Evolutionary conservation across 108 stramenopile genomes (phyloP).

Genomic region (Cylindrotheca fusiformis): DNA sequence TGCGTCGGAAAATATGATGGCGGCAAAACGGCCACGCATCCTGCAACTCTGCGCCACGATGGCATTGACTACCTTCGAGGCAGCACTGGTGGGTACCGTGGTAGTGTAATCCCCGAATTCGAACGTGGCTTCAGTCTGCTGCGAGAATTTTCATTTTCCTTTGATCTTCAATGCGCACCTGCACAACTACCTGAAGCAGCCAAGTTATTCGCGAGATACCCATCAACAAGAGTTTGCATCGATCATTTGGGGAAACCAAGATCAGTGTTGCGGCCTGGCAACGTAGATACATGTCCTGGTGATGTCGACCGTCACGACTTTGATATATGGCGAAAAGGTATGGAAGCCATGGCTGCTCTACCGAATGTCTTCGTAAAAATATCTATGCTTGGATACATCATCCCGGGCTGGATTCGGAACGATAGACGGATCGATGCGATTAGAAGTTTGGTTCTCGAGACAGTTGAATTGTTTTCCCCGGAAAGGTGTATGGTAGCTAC

Average conservation of each 20-base stretch:
- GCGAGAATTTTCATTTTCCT: slow-evolving; percentile 47
- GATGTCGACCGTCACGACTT: too few species aligned
- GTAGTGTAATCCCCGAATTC: slow-evolving; percentile 38
- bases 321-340: slow-evolving; percentile 54
- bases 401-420: slow-evolving; percentile 74
- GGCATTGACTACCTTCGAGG: slow-evolving; percentile 60
- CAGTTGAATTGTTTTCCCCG: slow-evolving; percentile 60
- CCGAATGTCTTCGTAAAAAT: slow-evolving; percentile 74
- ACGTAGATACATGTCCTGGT: neutral
- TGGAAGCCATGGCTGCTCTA: slow-evolving; percentile 57
- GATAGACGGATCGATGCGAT: slow-evolving; percentile 34
- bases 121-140: slow-evolving; percentile 64
- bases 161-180: slow-evolving; percentile 84
- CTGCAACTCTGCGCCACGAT: slow-evolving; percentile 64
- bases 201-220: slow-evolving; percentile 42
- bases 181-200: slow-evolving; percentile 67
- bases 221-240: slow-evolving; percentile 54
- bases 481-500: slow-evolving; percentile 74
- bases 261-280: slow-evolving; percentile 35
- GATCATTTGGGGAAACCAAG: slow-evolving; percentile 78
- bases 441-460: slow-evolving; percentile 53
- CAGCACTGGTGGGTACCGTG: slow-evolving; percentile 30
- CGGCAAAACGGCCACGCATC: slow-evolving; percentile 54
- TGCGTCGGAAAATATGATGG: slow-evolving; percentile 47
- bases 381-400: slow-evolving; percentile 72